Conservation (phyloP, 1,284 basidiomycete genomes). For the Ustilago curta region DNA sequence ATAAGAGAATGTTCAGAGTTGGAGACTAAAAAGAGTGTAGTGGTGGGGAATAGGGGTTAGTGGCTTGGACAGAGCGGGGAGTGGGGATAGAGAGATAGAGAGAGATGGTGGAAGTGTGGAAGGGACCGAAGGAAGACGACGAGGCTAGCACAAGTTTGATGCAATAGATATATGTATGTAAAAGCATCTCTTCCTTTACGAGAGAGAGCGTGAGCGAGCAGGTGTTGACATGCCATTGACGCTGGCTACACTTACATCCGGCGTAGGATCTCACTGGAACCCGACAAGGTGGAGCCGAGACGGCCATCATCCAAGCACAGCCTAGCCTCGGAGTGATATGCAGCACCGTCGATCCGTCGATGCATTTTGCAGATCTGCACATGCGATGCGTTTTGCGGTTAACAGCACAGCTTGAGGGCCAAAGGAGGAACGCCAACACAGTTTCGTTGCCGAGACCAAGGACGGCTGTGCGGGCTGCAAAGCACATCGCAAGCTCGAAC, state of each 20-base stretch:
- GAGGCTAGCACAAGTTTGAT: not conserved
- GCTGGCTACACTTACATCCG: too few relatives aligned
- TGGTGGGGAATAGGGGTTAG: slow-evolving; percentile 5
- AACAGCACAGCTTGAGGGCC: slow-evolving; percentile 7
- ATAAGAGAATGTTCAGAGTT: slow-evolving; percentile 31
- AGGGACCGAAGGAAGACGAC: slow-evolving; percentile 13
- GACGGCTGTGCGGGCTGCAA: not conserved
- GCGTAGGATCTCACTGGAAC: not conserved
- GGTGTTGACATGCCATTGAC: too few relatives aligned
- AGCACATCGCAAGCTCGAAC: not conserved
- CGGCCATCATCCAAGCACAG: too few relatives aligned
- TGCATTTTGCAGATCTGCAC: slow-evolving; percentile 35
- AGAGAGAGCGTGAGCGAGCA: not conserved
- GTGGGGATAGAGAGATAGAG: slow-evolving; percentile 21
- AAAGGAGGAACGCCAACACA: not conserved
- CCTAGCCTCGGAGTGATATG: slow-evolving; percentile 26
- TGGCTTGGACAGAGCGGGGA: slow-evolving; percentile 1
- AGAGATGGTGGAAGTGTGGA: slow-evolving; percentile 20
- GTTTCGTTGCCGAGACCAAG: slow-evolving; percentile 8
- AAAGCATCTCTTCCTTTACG: not conserved
- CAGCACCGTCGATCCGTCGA: slow-evolving; percentile 24
- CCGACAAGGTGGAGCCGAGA: not conserved
- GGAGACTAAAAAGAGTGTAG: slow-evolving; percentile 23
- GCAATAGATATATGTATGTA: slow-evolving; percentile 32
- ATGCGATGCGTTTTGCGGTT: not conserved